Evolutionary conservation across 768 basidiomycete species (phyloP).

Genomic region (Tubosaeta brunneosetosa): DNA sequence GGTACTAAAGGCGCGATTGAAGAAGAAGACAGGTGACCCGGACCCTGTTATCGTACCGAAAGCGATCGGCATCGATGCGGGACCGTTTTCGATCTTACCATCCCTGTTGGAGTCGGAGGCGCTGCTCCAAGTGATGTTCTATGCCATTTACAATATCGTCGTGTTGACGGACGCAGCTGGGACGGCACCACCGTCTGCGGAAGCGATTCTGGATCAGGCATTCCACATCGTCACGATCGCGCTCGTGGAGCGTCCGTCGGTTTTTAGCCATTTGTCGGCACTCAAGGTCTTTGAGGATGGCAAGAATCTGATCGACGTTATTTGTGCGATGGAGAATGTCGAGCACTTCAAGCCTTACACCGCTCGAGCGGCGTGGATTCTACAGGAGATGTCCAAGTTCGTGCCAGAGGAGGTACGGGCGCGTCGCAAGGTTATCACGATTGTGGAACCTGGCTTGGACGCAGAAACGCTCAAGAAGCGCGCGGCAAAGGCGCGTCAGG

Average conservation of each 20-base stretch:
- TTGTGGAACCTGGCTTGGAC: constrained; percentile 36
- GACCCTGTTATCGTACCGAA: constrained; percentile 77
- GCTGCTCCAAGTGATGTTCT: constrained; percentile 80
- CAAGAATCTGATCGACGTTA: constrained; percentile 61
- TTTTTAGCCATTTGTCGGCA: constrained; percentile 58
- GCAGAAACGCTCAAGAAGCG: constrained; percentile 70
- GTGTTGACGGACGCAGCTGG: constrained; percentile 56
- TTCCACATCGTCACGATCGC: constrained; percentile 85
- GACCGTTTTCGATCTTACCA: constrained; percentile 66
- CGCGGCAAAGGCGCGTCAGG: constrained; percentile 87
- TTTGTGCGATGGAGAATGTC: constrained; percentile 75
- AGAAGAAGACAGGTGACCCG: constrained; percentile 54
- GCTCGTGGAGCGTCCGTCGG: constrained; percentile 60
- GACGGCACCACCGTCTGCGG: constrained; percentile 67
- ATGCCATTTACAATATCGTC: constrained; percentile 70
- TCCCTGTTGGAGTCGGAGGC: constrained; percentile 64
- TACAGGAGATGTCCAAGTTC: constrained; percentile 53
- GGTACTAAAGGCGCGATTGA: constrained; percentile 60
- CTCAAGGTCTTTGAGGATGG: constrained; percentile 52
- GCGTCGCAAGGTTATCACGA: constrained; percentile 43
- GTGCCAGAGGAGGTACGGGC: constrained; percentile 54
- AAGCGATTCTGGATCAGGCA: constrained; percentile 86
- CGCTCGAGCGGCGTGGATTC: constrained; percentile 70
- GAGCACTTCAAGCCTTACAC: constrained; percentile 71
- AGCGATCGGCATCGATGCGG: constrained; percentile 55